Base-by-base conservation (phyloP, 805 yeast species). In the Hermanozyma aechmeae region DNA sequence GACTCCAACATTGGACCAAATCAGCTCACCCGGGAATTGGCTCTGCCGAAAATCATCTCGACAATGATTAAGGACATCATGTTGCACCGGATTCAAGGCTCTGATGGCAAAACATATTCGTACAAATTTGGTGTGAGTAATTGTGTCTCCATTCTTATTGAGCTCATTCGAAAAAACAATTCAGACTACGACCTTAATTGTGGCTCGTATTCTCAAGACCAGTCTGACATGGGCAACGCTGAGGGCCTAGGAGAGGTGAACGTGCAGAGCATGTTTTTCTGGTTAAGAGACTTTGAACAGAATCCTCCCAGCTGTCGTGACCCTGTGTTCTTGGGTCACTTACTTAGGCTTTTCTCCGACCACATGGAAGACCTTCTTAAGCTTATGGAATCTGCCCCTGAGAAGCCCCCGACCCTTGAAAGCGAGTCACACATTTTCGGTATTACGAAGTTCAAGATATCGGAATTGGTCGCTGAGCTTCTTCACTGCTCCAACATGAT, bases 401-500 rank as follows among this genome's bases (percentile, higher is more conserved):
- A 42, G 17, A 33, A 46, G 8, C 53, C 52, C 1, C 24, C 34
- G 4, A 30, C 36, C 14, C 34, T 33, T 10, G 32, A 37, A 14
- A 13, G 12, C 18, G 19, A 6, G 4, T 25, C 22, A 11, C 33
- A 46, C 44, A 86, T 92, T 2, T 58, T 92, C 14, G 98, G 98
- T 0, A 84, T 89, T 51, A 94, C 87, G 44, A 68, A 87, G 39
- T 87, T 92, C 57, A 83, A 86, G 48, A 72, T 92, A 15, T 78
- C 95, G 36, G 99, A 92, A 56, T 61, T 92, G 29, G 74, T 92
- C 27, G 98, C 98, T 0, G 99, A 92, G 48, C 65, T 92, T 23
- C 65, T 92, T 32, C 98, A 92, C 55, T 92, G 99, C 50, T 85
- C 96, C n/a, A 92, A 92, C 56, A 92, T 92, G 97, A 84, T 80